Percentiles rank a stretch among this genome's conserved stretches.
phyloP scores from a whole-genome alignment of 495 filamentous ascomycete species.

The Aspergillus indologenus region DNA sequence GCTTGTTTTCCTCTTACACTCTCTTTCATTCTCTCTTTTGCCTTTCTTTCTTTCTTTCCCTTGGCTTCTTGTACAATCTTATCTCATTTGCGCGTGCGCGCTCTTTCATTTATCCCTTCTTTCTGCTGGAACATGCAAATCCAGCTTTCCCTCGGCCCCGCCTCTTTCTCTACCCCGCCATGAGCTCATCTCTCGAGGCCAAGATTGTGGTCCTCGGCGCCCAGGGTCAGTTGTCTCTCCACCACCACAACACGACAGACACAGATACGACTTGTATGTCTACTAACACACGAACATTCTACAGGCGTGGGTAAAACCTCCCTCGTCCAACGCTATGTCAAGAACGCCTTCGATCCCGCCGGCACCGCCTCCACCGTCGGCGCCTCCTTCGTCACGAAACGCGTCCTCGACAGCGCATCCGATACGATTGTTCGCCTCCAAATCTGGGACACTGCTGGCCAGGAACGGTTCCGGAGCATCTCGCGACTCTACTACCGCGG shows the following conservation, averaged over 20 bases:
- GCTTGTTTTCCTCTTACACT: not conserved
- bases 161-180: slow-evolving; percentile 38
- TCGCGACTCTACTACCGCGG: slow-evolving; percentile 93
- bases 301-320: slow-evolving; percentile 91
- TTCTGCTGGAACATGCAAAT: slow-evolving; percentile 35
- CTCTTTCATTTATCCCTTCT: not conserved
- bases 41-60: slow-evolving; percentile 3
- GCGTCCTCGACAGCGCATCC: slow-evolving; percentile 78
- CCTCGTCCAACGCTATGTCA: slow-evolving; percentile 82
- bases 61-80: not conserved
- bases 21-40: not conserved
- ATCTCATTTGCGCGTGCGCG: not conserved
- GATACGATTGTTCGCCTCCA: slow-evolving; percentile 79
- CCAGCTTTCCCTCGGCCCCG: slow-evolving; percentile 24
- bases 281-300: slow-evolving; percentile 5
- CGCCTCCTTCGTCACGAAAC: slow-evolving; percentile 91
- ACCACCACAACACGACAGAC: not conserved
- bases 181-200: slow-evolving; percentile 79
- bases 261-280: not conserved
- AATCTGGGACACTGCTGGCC: slow-evolving; percentile 94
- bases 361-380: slow-evolving; percentile 79
- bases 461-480: slow-evolving; percentile 92
- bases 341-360: slow-evolving; percentile 68
- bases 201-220: slow-evolving; percentile 90
- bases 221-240: slow-evolving; percentile 51